Conservation (phyloP, 2,329 filamentous ascomycete species). For the Hypoxylon rubiginosum region DNA sequence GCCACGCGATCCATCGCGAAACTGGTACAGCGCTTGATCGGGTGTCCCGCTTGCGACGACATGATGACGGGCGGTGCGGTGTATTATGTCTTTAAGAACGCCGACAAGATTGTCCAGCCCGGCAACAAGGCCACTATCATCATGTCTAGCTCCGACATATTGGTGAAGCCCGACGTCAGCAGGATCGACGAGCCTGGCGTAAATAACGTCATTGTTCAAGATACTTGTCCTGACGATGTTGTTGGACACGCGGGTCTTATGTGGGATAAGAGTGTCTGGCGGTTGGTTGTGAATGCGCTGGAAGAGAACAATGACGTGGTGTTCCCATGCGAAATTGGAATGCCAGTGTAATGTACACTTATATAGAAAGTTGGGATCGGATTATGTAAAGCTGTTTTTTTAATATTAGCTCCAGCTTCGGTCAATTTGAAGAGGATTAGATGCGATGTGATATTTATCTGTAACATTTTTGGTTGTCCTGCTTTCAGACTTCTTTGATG, state of each 20-base stretch:
- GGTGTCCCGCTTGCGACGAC: constrained; percentile 48
- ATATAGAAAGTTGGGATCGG: too few species aligned
- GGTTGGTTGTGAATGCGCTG: constrained; percentile 47
- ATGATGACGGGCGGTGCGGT: constrained; percentile 45
- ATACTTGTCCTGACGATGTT: constrained; percentile 46
- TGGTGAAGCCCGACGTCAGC: constrained; percentile 45
- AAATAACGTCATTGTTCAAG: constrained; percentile 45
- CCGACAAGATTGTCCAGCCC: constrained; percentile 41
- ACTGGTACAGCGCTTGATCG: constrained; percentile 36
- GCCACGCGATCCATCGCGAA: constrained; percentile 41
- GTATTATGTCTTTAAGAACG: constrained; percentile 38
- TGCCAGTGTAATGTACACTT: constrained; percentile 25
- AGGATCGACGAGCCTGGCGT: constrained; percentile 44
- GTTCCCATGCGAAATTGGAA: constrained; percentile 45
- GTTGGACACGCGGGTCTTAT: constrained; percentile 47
- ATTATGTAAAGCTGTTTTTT: too few species aligned
- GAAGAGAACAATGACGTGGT: constrained; percentile 48
- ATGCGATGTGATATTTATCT: too few species aligned
- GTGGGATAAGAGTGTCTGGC: constrained; percentile 48
- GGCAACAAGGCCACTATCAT: constrained; percentile 49
- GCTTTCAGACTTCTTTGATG: too few species aligned
- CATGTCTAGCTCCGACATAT: constrained; percentile 43
- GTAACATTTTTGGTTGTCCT: too few species aligned
- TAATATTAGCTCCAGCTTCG: too few species aligned
- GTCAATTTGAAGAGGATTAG: too few species aligned